Conservation (phyloP, 352 stramenopile genomes). For the Globisporangium cystogenes region DNA sequence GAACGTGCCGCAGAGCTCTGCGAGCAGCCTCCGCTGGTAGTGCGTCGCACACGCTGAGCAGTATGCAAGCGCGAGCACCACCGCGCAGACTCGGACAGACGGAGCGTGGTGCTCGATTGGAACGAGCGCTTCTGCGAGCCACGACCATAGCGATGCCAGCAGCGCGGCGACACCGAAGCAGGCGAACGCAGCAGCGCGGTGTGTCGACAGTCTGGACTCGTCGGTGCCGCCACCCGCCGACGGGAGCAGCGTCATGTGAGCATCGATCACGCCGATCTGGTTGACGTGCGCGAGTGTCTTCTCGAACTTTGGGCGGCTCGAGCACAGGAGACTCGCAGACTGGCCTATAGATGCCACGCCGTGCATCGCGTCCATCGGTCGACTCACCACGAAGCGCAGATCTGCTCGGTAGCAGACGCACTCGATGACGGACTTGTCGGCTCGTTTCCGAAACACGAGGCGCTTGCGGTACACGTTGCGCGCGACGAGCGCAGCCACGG, state of each 20-base stretch:
- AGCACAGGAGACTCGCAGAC: background rate
- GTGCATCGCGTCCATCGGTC: background rate
- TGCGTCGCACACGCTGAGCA: background rate
- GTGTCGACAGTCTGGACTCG: too few relatives aligned
- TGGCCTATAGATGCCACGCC: background rate
- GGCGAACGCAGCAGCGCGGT: background rate
- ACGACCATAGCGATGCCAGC: background rate
- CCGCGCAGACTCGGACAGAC: background rate
- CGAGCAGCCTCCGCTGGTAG: constrained; percentile 9
- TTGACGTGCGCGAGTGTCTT: constrained; percentile 8
- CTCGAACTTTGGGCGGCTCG: background rate
- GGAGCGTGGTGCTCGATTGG: background rate
- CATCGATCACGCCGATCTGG: constrained; percentile 1
- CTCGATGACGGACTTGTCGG: background rate
- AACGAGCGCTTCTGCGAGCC: background rate
- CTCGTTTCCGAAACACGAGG: background rate
- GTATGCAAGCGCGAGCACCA: background rate
- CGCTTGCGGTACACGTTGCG: constrained; percentile 9
- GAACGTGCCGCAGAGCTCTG: constrained; percentile 13
- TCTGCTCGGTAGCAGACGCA: constrained; percentile 6
- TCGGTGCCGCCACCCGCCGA: too few relatives aligned
- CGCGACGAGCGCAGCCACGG: constrained; percentile 1
- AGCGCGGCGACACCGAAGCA: background rate
- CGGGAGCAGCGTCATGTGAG: background rate
- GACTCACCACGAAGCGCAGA: background rate